Evolutionary conservation across 257 asterid species (phyloP).

Genomic region (Nicotiana sylvestris): DNA sequence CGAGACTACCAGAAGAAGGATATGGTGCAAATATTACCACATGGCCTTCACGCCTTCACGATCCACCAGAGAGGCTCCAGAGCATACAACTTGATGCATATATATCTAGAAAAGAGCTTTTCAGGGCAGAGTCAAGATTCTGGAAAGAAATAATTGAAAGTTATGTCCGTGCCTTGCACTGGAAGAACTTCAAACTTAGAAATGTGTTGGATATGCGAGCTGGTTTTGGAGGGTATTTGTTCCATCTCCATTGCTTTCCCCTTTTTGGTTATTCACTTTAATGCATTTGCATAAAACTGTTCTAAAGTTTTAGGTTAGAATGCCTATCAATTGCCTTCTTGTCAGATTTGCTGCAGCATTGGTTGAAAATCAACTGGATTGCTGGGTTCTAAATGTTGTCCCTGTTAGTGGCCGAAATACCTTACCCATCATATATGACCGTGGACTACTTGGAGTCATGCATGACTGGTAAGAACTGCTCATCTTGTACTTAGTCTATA

Average conservation of each 20-base stretch:
- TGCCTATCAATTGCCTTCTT: conserved; percentile 8
- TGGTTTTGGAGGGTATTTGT: conserved; percentile 82
- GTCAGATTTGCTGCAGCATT: conserved; percentile 84
- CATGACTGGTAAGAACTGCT: conserved; percentile 71
- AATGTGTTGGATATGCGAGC: conserved; percentile 96
- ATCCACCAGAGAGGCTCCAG: conserved; percentile 88
- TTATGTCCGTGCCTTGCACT: conserved; percentile 48
- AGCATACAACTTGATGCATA: conserved; percentile 75
- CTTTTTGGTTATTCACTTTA: background rate
- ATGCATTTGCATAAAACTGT: background rate
- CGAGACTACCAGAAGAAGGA: conserved; percentile 71
- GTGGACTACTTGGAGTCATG: conserved; percentile 86
- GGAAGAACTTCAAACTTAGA: conserved; percentile 57
- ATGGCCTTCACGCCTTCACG: conserved; percentile 82
- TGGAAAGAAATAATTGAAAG: conserved; percentile 73
- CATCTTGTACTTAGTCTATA: background rate
- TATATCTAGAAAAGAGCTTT: conserved; percentile 71
- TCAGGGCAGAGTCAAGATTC: conserved; percentile 63
- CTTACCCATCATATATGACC: conserved; percentile 84
- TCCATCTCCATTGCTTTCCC: conserved; percentile 12
- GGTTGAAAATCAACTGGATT: conserved; percentile 53
- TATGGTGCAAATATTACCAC: conserved; percentile 63
- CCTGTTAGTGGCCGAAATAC: conserved; percentile 89
- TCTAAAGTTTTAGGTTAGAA: too few species aligned
- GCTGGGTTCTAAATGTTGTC: conserved; percentile 89